Base-by-base conservation (phyloP, 306 rosid species). In the Begonia fuchsioides region DNA sequence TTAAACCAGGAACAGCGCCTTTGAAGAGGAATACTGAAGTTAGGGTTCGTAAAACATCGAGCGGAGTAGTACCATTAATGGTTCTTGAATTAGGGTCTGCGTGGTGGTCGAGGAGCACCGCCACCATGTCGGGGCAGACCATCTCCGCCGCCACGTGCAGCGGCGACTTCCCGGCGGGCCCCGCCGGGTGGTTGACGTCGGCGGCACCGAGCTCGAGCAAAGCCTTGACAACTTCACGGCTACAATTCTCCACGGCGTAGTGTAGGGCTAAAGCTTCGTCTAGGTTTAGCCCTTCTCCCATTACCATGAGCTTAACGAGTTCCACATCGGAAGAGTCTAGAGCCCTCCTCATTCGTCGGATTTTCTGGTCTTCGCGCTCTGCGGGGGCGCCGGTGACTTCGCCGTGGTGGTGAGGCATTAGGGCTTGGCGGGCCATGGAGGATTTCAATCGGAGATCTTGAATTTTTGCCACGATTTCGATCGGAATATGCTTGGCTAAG, bases 51-150 rank as follows among this genome's bases (percentile, higher is more conserved):
- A 92, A 73, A 3, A 86, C 76, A 54, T 92, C 98, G 1, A 92
- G 67, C 0, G 98, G 96, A 0, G 98, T 92, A 10, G 86, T 73
- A 1, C 87, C 94, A 1, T 92, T 93, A 0, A 92, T 72, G 0
- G 98, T 92, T 13, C 96, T 69, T 1, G 81, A 94, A 49, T 85
- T 92, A 0, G 98, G 98, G 35, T 92, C 98, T 0, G 98, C 98
- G 54, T 92, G 98, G 86, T 92, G 98, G 67, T 92, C 98, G 1
- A 92, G 96, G 3, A 92, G 72, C 3, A 92, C 98, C 0, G 98
- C 87, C 13, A 92, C 98, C 98, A 92, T 92, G 71, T 92, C 98
- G 0, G 98, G 98, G 0, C 96, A 92, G 12, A 92, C 96, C 94
- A 92, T 82, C 55, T 92, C 98, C 0, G 98, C 83, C 0, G 96